Conservation (phyloP, 1,284 basidiomycete species). For the Clitocybe nebularis region DNA sequence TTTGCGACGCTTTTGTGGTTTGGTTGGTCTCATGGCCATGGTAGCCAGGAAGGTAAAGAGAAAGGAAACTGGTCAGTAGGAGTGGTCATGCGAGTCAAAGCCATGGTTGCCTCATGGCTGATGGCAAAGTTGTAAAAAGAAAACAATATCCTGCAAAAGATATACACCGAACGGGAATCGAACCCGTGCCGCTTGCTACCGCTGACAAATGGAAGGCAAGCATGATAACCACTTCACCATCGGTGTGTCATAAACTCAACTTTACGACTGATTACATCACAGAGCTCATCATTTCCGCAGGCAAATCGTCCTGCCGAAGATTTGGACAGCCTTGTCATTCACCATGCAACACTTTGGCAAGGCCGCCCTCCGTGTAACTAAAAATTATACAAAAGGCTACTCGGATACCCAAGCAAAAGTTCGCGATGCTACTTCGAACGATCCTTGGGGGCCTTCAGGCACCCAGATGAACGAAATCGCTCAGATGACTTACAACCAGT, state of each 20-base stretch:
- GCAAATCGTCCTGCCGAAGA: neutral
- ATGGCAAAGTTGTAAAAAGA: conserved; percentile 2
- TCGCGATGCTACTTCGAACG: conserved; percentile 99
- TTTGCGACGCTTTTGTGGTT: conserved; percentile 18
- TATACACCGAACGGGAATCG: conserved; percentile 70
- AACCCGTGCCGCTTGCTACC: conserved; percentile 76
- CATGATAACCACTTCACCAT: conserved; percentile 83
- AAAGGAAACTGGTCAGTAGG: neutral
- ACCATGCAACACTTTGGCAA: conserved; percentile 72
- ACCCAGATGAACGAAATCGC: conserved; percentile 99
- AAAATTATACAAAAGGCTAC: conserved; percentile 95
- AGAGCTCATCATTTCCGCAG: too few species aligned
- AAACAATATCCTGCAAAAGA: conserved; percentile 14
- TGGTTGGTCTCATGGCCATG: conserved; percentile 4
- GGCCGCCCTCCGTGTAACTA: conserved; percentile 80
- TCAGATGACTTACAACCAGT: conserved; percentile 98
- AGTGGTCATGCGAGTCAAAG: neutral
- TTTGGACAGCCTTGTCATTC: neutral
- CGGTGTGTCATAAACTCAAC: conserved; percentile 25
- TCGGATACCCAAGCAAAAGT: conserved; percentile 94
- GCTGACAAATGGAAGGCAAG: conserved; percentile 62
- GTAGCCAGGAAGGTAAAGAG: neutral
- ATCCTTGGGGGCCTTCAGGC: conserved; percentile 97
- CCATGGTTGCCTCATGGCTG: conserved; percentile 1
- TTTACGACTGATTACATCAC: too few species aligned